A percentile compares a stretch with the other conserved stretches of the same genome.
These are phyloP conservation scores for Leptodontidium sp. DNA, from an alignment of 2,329 filamentous ascomycete genomes.

Conservation along the genomic window DNA sequence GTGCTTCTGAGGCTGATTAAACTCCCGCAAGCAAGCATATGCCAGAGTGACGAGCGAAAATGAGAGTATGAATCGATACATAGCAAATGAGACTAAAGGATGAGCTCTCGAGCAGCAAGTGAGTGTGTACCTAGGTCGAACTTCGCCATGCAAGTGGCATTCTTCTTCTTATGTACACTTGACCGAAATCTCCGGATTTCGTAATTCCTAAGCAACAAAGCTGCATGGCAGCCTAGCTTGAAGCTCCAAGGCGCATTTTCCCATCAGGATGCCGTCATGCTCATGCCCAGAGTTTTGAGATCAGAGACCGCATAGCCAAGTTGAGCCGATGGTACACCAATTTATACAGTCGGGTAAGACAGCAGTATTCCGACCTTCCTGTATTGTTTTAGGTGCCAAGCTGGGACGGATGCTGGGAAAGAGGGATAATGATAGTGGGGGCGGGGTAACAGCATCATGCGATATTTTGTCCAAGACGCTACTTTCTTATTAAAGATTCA, in stretches of 20 bases:
- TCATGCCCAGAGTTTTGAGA: slow-evolving; percentile 4
- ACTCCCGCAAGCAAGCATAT: background rate
- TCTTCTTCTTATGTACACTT: no score
- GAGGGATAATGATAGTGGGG: background rate
- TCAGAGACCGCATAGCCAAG: background rate
- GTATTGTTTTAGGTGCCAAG: slow-evolving; percentile 15
- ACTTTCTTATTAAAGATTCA: background rate
- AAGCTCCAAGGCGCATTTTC: background rate
- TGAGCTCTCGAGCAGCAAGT: no score
- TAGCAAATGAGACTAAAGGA: background rate
- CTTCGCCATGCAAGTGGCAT: no score
- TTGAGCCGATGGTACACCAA: background rate
- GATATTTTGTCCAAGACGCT: background rate
- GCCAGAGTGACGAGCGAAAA: background rate
- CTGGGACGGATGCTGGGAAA: background rate
- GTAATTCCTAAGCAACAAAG: slow-evolving; percentile 4
- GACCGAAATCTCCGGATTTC: background rate
- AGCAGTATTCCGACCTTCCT: background rate
- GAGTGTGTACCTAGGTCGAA: no score
- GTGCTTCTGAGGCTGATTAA: slow-evolving; percentile 1
- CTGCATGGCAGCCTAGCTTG: background rate
- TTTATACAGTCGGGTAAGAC: background rate
- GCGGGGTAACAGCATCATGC: background rate
- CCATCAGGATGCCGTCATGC: slow-evolving; percentile 3
- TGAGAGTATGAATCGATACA: background rate